phyloP scores from a whole-genome alignment of 805 yeast species.

The Saturnispora diversa region DNA sequence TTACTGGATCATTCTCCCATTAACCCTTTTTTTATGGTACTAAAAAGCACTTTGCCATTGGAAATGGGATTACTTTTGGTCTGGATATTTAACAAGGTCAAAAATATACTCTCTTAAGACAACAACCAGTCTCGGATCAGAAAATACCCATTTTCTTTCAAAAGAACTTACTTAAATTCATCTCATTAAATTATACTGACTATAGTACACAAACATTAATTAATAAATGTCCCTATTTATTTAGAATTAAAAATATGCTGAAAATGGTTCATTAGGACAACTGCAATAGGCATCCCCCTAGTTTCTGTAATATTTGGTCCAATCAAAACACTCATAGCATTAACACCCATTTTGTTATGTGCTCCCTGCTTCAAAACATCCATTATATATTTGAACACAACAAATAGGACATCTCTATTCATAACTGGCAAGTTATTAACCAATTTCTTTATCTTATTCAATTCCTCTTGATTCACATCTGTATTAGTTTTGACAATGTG shows the following conservation, averaged over 20 bases:
- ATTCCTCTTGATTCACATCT: not conserved
- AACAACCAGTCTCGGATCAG: no score
- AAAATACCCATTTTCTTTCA: no score
- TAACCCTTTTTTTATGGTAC: no score
- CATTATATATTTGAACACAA: constrained; percentile 58
- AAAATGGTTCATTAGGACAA: constrained; percentile 25
- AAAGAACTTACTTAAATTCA: no score
- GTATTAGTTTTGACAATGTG: constrained; percentile 23
- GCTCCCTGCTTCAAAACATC: constrained; percentile 54
- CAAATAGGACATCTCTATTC: constrained; percentile 52
- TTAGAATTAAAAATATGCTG: constrained; percentile 20
- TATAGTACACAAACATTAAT: no score
- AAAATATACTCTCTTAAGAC: no score
- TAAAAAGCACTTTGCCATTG: no score
- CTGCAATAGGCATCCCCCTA: constrained; percentile 29
- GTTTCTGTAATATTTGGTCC: constrained; percentile 30
- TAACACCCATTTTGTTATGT: constrained; percentile 73
- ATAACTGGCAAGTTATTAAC: constrained; percentile 42
- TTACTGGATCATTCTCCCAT: no score
- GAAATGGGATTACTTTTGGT: no score
- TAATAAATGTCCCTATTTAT: no score
- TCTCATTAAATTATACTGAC: no score
- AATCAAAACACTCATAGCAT: constrained; percentile 44
- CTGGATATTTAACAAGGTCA: no score
- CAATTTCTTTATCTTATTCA: constrained; percentile 24